A percentile compares a stretch with the other conserved stretches of the same genome.
Conservation (phyloP, 2,329 filamentous ascomycete genomes). For the Aspergillus clavatus region DNA sequence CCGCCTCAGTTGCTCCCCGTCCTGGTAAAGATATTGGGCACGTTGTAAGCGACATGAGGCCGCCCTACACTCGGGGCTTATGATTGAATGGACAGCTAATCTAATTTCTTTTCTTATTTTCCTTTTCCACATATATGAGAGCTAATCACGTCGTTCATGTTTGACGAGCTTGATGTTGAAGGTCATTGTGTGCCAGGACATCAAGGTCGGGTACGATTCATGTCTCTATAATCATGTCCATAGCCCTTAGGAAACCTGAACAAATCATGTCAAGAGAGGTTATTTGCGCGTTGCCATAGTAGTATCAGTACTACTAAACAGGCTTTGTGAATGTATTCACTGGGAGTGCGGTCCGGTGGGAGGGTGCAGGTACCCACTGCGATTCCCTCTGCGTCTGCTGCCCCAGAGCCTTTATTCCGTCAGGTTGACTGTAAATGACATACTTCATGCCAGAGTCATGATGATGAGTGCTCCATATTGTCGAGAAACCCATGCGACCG, state of each 20-base stretch:
- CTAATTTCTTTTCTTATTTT: no score
- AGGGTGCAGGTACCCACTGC: not conserved
- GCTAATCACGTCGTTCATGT: slow-evolving; percentile 14
- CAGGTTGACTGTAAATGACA: no score
- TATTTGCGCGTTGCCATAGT: not conserved
- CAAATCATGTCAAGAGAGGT: not conserved
- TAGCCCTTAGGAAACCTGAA: not conserved
- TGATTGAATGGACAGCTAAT: slow-evolving; percentile 22
- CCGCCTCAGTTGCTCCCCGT: slow-evolving; percentile 25
- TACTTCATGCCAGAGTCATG: no score
- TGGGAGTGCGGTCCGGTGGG: not conserved
- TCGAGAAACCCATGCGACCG: no score
- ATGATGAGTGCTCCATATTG: no score
- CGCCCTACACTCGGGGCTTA: slow-evolving; percentile 13
- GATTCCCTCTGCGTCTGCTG: not conserved
- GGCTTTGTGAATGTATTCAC: not conserved
- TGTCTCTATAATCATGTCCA: slow-evolving; percentile 3
- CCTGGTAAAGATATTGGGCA: slow-evolving; percentile 26
- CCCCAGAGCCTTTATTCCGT: not conserved
- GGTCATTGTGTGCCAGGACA: slow-evolving; percentile 55
- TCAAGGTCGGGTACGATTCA: slow-evolving; percentile 38
- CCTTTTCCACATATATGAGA: slow-evolving; percentile 5
- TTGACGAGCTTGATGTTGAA: slow-evolving; percentile 37
- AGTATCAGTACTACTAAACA: not conserved
- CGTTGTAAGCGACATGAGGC: slow-evolving; percentile 18